These are phyloP conservation scores for Yamagishiella unicocca DNA, from an alignment of 139 green algal genomes.

Conservation along the genomic window DNA sequence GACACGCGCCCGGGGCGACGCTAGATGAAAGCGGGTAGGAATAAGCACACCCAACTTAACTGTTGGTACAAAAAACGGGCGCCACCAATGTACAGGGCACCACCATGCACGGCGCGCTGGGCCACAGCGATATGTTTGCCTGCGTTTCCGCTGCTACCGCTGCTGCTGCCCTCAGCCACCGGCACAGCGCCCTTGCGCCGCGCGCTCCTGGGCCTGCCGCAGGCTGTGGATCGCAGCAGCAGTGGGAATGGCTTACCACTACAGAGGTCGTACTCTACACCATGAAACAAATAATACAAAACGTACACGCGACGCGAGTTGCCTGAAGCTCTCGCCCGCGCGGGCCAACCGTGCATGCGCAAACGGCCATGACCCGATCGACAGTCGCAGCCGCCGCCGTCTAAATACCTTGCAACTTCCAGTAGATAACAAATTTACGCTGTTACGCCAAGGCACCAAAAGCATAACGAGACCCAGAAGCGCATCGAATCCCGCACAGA, in stretches of 20 bases:
- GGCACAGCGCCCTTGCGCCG: no score
- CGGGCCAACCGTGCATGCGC: not conserved
- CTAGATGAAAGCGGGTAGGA: no score
- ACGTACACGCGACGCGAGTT: no score
- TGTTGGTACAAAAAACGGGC: conserved; percentile 30
- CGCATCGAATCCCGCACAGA: no score
- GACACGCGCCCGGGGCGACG: not conserved
- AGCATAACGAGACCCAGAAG: no score
- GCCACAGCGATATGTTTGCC: not conserved
- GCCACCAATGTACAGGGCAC: conserved; percentile 24
- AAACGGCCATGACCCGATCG: not conserved
- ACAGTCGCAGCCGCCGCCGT: no score
- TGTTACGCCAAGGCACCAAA: no score
- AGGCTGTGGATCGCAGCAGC: no score
- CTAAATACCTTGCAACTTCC: not conserved
- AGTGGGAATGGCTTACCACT: no score
- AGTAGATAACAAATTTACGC: no score
- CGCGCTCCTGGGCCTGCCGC: no score
- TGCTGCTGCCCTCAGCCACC: not conserved
- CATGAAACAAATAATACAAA: conserved; percentile 41
- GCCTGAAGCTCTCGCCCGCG: not conserved
- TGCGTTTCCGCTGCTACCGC: not conserved
- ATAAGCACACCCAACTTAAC: no score
- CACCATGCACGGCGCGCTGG: not conserved
- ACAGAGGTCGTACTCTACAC: conserved; percentile 16